Percentiles rank a stretch among this genome's conserved stretches.
These are phyloP conservation scores for Penicillium sp. DNA, from an alignment of 2,329 filamentous ascomycete species.

Conservation along the genomic window DNA sequence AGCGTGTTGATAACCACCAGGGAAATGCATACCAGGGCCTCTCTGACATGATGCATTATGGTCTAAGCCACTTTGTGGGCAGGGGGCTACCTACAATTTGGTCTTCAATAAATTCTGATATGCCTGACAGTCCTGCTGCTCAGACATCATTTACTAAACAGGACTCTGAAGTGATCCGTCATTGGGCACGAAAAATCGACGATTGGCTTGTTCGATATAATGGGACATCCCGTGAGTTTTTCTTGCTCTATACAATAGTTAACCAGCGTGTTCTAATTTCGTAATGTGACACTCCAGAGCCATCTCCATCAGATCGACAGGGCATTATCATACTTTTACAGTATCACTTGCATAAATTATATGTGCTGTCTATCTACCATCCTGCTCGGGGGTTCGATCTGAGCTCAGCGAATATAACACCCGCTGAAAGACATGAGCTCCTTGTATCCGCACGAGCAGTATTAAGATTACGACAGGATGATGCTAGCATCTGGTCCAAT, in stretches of 20 bases:
- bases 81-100: constrained; percentile 34
- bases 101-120: constrained; percentile 30
- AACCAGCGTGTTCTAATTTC: background rate
- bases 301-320: constrained; percentile 33
- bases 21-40: constrained; percentile 32
- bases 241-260: background rate
- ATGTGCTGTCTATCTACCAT: constrained; percentile 36
- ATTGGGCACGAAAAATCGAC: constrained; percentile 34
- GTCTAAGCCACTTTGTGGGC: constrained; percentile 35
- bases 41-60: constrained; percentile 36
- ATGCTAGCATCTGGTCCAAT: constrained; percentile 38
- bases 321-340: constrained; percentile 36
- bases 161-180: constrained; percentile 32
- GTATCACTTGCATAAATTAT: constrained; percentile 37
- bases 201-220: constrained; percentile 37
- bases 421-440: constrained; percentile 32
- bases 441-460: constrained; percentile 36
- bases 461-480: constrained; percentile 31
- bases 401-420: constrained; percentile 30
- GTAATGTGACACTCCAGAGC: constrained; percentile 18
- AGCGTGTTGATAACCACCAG: constrained; percentile 24
- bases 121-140: constrained; percentile 12
- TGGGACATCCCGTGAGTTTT: constrained; percentile 29
- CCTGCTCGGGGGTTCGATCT: constrained; percentile 35
- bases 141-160: constrained; percentile 30